Percentiles rank a stretch among this genome's conserved stretches.
phyloP scores from a whole-genome alignment of 2,329 filamentous ascomycete genomes.

The Cercospora sp. region DNA sequence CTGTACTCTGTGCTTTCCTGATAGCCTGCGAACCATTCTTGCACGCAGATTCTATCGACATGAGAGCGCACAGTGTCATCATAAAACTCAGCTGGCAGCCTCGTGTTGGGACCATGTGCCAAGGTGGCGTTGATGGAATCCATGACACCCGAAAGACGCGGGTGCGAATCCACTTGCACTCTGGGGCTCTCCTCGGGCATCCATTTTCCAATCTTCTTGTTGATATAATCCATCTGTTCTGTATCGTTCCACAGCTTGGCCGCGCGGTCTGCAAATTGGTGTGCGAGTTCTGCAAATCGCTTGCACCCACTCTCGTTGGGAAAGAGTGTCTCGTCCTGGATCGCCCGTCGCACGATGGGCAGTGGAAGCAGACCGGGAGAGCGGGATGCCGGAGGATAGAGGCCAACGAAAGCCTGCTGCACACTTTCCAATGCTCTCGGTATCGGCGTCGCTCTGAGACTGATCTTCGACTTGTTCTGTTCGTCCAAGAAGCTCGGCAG shows the following conservation, averaged over 20 bases:
- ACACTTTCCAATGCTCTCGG: conserved; percentile 53
- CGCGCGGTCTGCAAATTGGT: conserved; percentile 51
- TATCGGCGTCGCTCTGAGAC: conserved; percentile 52
- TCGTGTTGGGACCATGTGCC: conserved; percentile 78
- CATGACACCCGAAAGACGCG: conserved; percentile 85
- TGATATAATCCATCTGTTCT: conserved; percentile 81
- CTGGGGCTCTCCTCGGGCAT: conserved; percentile 70
- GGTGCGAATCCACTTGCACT: conserved; percentile 81
- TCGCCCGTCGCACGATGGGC: conserved; percentile 48
- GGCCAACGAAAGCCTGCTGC: conserved; percentile 52
- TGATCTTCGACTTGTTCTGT: conserved; percentile 42
- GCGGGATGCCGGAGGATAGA: conserved; percentile 49
- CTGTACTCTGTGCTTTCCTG: conserved; percentile 83
- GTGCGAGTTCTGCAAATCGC: conserved; percentile 50
- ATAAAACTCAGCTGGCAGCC: conserved; percentile 83
- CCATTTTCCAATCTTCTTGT: conserved; percentile 74
- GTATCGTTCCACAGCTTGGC: conserved; percentile 56
- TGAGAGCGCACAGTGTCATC: conserved; percentile 69
- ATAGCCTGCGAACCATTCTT: conserved; percentile 94
- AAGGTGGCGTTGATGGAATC: conserved; percentile 88
- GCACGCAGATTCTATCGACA: conserved; percentile 71
- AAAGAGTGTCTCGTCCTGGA: conserved; percentile 53
- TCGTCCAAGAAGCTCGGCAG: conserved; percentile 48
- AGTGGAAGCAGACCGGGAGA: conserved; percentile 47
- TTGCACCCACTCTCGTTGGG: conserved; percentile 53